These are phyloP conservation scores for Globisporangium spinosum DNA, from an alignment of 352 stramenopile species.

Conservation along the genomic window DNA sequence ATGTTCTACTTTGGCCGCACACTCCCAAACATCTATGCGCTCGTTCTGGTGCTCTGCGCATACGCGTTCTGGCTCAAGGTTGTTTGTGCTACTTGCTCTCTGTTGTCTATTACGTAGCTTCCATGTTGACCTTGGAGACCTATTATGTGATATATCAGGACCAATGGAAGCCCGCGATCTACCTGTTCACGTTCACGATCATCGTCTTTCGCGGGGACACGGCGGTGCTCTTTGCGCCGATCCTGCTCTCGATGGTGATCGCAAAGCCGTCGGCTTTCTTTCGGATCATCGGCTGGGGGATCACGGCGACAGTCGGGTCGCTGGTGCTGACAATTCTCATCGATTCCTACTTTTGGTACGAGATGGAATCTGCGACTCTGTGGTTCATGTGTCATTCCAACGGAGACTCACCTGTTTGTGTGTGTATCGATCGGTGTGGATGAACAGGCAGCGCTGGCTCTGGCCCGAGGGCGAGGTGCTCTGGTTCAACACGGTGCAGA, in stretches of 20 bases:
- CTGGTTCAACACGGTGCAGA: conserved; percentile 95
- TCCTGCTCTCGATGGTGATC: conserved; percentile 91
- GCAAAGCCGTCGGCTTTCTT: conserved; percentile 58
- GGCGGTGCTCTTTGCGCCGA: conserved; percentile 92
- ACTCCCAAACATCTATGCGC: conserved; percentile 96
- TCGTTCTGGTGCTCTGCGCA: conserved; percentile 75
- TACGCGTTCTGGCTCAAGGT: conserved; percentile 62
- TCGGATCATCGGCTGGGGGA: conserved; percentile 77
- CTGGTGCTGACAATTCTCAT: conserved; percentile 86
- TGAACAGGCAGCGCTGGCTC: conserved; percentile 71
- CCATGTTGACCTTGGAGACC: not conserved
- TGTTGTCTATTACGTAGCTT: not conserved
- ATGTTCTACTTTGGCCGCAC: conserved; percentile 97
- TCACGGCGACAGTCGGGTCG: conserved; percentile 63
- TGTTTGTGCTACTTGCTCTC: not conserved
- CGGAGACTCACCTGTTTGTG: not conserved
- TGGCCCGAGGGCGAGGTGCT: conserved; percentile 98
- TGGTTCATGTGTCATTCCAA: not conserved
- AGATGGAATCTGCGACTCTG: not conserved
- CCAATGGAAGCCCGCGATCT: conserved; percentile 50
- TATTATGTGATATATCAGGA: conserved; percentile 18
- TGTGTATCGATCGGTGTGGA: not conserved
- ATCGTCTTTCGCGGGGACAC: conserved; percentile 97
- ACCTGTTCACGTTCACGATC: conserved; percentile 89
- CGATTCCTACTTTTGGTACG: conserved; percentile 93